phyloP scores from a whole-genome alignment of 2,329 filamentous ascomycete genomes.

The Penicillium vulpinum region DNA sequence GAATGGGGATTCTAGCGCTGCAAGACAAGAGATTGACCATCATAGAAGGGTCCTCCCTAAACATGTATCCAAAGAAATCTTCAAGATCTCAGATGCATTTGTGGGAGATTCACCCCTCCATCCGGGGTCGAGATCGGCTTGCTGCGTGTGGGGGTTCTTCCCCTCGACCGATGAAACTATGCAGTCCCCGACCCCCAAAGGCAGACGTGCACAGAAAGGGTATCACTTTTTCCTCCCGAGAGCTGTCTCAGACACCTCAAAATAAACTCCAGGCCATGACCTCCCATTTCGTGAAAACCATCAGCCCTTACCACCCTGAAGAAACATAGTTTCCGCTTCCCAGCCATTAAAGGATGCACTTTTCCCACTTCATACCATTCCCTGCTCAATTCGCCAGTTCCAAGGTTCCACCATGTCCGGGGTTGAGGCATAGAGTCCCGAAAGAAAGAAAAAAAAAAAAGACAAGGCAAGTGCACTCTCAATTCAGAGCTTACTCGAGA shows the following conservation, averaged over 20 bases:
- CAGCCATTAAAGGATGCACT: constrained; percentile 26
- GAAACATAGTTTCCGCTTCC: constrained; percentile 26
- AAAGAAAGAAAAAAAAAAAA: constrained; percentile 19
- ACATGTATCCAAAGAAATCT: constrained; percentile 24
- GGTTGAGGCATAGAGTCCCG: constrained; percentile 12
- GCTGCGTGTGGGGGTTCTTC: constrained; percentile 31
- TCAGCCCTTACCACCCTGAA: constrained; percentile 28
- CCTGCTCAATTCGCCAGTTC: neutral
- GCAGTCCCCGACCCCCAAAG: constrained; percentile 39
- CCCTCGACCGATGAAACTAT: constrained; percentile 39
- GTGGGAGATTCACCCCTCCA: constrained; percentile 27
- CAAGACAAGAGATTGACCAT: constrained; percentile 31
- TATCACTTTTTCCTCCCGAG: constrained; percentile 47
- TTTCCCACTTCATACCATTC: constrained; percentile 11
- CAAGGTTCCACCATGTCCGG: neutral
- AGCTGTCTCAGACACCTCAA: constrained; percentile 43
- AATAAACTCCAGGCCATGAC: constrained; percentile 38
- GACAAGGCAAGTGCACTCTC: constrained; percentile 30
- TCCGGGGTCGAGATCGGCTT: constrained; percentile 24
- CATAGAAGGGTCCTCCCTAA: neutral
- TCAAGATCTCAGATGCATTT: constrained; percentile 34
- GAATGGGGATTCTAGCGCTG: constrained; percentile 37
- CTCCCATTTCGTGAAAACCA: constrained; percentile 34
- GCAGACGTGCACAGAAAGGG: constrained; percentile 45
- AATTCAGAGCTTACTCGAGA: constrained; percentile 30